Conservation (phyloP, 768 basidiomycete species). For the Amanita rubescens region DNA sequence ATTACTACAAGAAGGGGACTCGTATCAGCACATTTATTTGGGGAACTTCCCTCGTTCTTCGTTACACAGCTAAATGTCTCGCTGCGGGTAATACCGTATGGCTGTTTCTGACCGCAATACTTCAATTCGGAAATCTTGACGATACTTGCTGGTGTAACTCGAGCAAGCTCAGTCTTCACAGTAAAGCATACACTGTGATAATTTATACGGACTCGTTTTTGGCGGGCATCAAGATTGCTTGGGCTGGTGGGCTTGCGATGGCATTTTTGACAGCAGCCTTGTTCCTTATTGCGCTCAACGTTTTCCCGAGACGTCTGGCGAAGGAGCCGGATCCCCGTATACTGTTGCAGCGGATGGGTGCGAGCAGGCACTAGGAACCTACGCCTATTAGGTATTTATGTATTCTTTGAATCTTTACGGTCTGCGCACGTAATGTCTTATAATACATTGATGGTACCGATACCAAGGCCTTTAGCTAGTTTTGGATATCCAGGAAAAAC, state of each 20-base stretch:
- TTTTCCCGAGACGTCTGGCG: neutral
- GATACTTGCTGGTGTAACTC: constrained; percentile 22
- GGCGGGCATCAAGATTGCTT: neutral
- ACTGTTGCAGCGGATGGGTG: neutral
- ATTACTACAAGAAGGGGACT: constrained; percentile 13
- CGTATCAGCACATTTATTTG: neutral
- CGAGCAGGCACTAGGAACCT: too few species aligned
- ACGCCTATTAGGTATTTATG: too few species aligned
- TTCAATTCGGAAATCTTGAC: constrained; percentile 20
- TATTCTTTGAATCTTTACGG: too few species aligned
- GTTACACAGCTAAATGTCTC: constrained; percentile 16
- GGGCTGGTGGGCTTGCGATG: neutral
- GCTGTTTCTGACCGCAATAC: constrained; percentile 19
- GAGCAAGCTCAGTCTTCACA: constrained; percentile 15
- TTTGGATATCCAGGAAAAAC: constrained; percentile 41
- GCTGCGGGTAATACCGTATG: constrained; percentile 18
- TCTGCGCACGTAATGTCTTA: too few species aligned
- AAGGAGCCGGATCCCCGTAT: neutral
- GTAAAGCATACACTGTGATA: constrained; percentile 19
- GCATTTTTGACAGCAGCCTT: neutral
- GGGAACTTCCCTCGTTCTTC: constrained; percentile 12
- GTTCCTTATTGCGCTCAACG: neutral
- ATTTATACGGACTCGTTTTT: neutral
- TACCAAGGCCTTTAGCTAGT: too few species aligned
- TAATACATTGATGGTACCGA: too few species aligned